Conservation (phyloP, 805 yeast species). For the Wickerhamiella vanderwaltii region DNA sequence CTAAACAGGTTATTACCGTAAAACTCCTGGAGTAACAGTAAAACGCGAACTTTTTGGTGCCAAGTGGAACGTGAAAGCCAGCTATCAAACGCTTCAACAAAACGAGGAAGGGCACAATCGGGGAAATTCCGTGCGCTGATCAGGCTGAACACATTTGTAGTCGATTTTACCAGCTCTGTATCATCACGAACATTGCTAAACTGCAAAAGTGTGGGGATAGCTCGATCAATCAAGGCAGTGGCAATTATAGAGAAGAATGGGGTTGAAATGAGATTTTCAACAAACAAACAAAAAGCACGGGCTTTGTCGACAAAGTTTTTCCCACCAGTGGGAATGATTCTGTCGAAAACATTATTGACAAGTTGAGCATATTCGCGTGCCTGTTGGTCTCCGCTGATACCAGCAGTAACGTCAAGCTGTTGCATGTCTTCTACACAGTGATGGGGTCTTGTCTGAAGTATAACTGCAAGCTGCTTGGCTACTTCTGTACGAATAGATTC, state of each 20-base stretch:
- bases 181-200: conserved; percentile 64
- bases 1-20: conserved; percentile 56
- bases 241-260: background rate
- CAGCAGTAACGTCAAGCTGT: background rate
- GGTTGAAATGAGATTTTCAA: background rate
- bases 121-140: conserved; percentile 40
- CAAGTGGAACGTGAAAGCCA: conserved; percentile 30
- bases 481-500: conserved; percentile 58
- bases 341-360: background rate
- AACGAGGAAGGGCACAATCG: conserved; percentile 32
- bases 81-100: conserved; percentile 21
- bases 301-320: background rate
- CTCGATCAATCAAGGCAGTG: conserved; percentile 24
- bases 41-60: conserved; percentile 52
- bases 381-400: background rate
- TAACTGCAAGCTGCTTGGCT: conserved; percentile 45
- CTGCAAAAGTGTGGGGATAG: conserved; percentile 58
- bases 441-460: conserved; percentile 33
- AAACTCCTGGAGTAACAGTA: conserved; percentile 59
- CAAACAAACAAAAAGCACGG: conserved; percentile 7
- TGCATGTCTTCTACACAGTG: conserved; percentile 21
- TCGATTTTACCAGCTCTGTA: conserved; percentile 40
- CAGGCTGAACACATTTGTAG: conserved; percentile 36
- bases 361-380: background rate
- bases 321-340: background rate